Evolutionary conservation across 2,329 filamentous ascomycete species (phyloP).

Genomic region (Biscogniauxia mediterranea): DNA sequence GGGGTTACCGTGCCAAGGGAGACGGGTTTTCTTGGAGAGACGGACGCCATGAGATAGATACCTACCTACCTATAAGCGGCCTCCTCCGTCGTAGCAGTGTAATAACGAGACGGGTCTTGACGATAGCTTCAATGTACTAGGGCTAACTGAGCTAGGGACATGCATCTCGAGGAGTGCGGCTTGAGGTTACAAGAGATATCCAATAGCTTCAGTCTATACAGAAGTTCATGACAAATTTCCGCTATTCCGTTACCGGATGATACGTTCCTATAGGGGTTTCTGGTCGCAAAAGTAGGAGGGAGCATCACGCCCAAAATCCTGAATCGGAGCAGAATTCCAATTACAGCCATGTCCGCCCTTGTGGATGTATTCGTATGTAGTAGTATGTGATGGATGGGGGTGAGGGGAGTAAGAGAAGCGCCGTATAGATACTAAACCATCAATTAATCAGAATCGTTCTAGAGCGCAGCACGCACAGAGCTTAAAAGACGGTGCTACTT

Average conservation of each 20-base stretch:
- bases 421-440: neutral
- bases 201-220: neutral
- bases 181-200: neutral
- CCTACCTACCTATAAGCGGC: neutral
- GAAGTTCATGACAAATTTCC: neutral
- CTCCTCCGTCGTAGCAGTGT: neutral
- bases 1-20: neutral
- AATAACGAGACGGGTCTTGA: neutral
- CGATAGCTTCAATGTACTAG: neutral
- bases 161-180: neutral
- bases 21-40: neutral
- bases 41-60: neutral
- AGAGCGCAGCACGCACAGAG: neutral
- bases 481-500: neutral
- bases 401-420: neutral
- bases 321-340: neutral
- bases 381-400: neutral
- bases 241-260: too few species aligned
- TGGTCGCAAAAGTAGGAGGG: neutral
- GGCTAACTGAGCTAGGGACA: neutral
- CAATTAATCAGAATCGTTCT: neutral
- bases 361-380: neutral
- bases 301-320: neutral
- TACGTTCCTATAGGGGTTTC: too few species aligned
- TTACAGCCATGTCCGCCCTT: neutral